Evolutionary conservation across 1,139 yeast species (phyloP), one percentile per base, ranked within the genome.

Genomic region (Candida sanyaensis): DNA sequence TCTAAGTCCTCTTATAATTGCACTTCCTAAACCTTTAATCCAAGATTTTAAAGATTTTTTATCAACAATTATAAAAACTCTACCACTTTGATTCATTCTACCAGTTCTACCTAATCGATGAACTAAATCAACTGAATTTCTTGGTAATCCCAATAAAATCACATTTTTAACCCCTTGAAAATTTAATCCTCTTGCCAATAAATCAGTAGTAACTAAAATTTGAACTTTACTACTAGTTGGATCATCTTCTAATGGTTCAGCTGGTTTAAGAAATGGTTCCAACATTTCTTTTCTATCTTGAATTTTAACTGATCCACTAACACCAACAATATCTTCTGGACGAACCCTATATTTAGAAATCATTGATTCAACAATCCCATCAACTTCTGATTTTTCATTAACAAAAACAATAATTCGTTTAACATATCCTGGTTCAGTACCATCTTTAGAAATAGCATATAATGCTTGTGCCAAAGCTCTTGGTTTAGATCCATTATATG

Each of bases 61-160:
- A 57, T 86, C 86, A 31, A 74, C 73, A 50, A 92, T 82, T 58
- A 92, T 73, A 57, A 90, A 85, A 2, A 89, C 97, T 52, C 97
- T 77, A 13, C 99, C 99, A 39, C 86, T 77, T 62, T 88, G 91
- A 46, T 87, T 88, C 86, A 91, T 86, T 62, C 99, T 75, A 5
- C 97, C 98, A 0, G 98, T 93, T 68, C 99, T 80, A 2, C 99
- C 99, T 4, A 91, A 86, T 52, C 99, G 75, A 62, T 93, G 99
- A 21, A 93, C 83, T 50, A 93, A 74, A 65, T 92, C 99, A 29
- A 89, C 86, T 0, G 97, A 81, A 7, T 87, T 84, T 48, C 80
- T 77, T 4, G 99, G 99, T 43, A 91, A 80, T 60, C 93, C 98
- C 71, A 86, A 86, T 45, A 93, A 69, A 34, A 93, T 77, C 17